Evolutionary conservation across 345 rosid genomes (phyloP).

Genomic region (Bruguiera parviflora): DNA sequence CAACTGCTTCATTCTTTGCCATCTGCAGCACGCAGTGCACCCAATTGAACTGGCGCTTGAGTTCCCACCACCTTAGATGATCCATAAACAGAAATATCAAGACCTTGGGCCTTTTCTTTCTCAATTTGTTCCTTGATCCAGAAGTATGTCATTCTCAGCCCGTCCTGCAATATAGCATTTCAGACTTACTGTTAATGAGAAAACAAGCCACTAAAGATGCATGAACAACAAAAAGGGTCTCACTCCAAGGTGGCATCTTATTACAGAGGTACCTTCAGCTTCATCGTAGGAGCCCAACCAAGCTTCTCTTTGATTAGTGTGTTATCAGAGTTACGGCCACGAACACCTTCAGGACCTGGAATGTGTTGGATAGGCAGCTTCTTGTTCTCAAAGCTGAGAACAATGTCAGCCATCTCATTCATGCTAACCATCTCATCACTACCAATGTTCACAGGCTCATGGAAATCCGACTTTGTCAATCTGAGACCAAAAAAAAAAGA

Average conservation of each 20-base stretch:
- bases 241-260: not conserved
- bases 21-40: constrained; percentile 89
- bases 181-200: not conserved
- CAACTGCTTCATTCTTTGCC: constrained; percentile 71
- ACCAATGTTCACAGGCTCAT: constrained; percentile 97
- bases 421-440: constrained; percentile 99
- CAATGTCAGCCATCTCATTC: constrained; percentile 98
- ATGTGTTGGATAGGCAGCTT: constrained; percentile 91
- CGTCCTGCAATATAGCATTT: constrained; percentile 52
- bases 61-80: constrained; percentile 97
- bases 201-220: not conserved
- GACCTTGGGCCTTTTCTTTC: constrained; percentile 79
- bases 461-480: constrained; percentile 94
- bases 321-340: constrained; percentile 98
- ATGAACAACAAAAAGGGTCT: not conserved
- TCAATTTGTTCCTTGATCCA: constrained; percentile 97
- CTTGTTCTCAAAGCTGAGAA: constrained; percentile 79
- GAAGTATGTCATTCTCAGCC: constrained; percentile 86
- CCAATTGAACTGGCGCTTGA: constrained; percentile 95
- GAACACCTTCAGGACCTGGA: constrained; percentile 99
- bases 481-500: constrained; percentile 37
- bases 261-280: constrained; percentile 59
- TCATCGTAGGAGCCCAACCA: constrained; percentile 99
- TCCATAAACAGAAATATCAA: constrained; percentile 74
- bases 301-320: constrained; percentile 94